Percentiles rank a stretch among this genome's conserved stretches.
Conservation (phyloP, 2,329 filamentous ascomycete species). For the Akanthomyces lecanii region DNA sequence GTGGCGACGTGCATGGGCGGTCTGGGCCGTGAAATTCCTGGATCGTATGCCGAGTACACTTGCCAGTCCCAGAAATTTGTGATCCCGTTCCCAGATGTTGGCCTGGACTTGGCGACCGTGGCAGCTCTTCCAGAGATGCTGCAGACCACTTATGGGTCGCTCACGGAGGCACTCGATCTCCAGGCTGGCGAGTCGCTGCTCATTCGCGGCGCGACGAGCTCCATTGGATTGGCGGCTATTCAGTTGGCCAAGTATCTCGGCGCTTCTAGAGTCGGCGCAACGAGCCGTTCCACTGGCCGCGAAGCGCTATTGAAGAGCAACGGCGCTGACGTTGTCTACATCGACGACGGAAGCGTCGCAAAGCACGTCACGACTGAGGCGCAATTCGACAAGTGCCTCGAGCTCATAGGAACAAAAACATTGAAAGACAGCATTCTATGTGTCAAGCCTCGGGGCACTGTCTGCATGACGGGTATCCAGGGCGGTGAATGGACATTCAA, state of each 20-base stretch:
- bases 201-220: slow-evolving; percentile 5
- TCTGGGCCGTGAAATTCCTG: slow-evolving; percentile 2
- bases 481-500: slow-evolving; percentile 1
- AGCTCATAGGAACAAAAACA: slow-evolving; percentile 2
- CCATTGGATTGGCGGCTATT: slow-evolving; percentile 3
- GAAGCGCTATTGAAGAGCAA: background rate
- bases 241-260: slow-evolving; percentile 2
- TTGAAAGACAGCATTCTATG: slow-evolving; percentile 7
- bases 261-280: slow-evolving; percentile 2
- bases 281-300: background rate
- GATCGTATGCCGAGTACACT: slow-evolving; percentile 8
- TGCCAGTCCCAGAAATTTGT: background rate
- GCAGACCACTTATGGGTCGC: slow-evolving; percentile 7
- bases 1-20: slow-evolving; percentile 9
- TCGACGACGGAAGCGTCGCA: background rate
- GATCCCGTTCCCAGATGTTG: background rate
- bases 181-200: background rate
- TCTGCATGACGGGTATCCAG: slow-evolving; percentile 12
- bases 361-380: background rate
- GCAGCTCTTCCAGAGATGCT: slow-evolving; percentile 10
- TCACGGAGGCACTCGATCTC: background rate
- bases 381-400: slow-evolving; percentile 4
- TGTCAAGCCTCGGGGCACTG: slow-evolving; percentile 3
- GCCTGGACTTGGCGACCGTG: background rate
- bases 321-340: slow-evolving; percentile 3